Evolutionary conservation across 352 stramenopile genomes (phyloP), one percentile per base, ranked within the genome.

Genomic region (Globisporangium middletonii): DNA sequence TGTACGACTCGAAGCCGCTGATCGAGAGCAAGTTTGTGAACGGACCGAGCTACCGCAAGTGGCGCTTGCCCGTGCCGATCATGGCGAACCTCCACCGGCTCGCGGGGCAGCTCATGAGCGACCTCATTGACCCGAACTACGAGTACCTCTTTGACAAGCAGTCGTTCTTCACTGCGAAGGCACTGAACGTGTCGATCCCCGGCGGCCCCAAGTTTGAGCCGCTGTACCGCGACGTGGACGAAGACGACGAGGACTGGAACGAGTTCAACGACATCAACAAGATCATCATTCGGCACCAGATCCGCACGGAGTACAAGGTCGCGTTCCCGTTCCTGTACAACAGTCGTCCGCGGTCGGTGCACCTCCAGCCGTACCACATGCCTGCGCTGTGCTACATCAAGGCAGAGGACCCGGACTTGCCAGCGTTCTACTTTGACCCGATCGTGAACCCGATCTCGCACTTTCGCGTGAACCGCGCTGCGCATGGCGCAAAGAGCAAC

Each of bases 241-340:
- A 98, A 50, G 95, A 99, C 54, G 97, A 99, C 59, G 97, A 99
- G 63, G 97, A 99, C 78, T 99, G 97, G 97, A 99, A 99, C 81
- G 97, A 99, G 71, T 99, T 99, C 77, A 99, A 99, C 64, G 97
- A 99, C 73, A 98, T 99, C 70, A 98, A 99, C 75, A 99, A 99
- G 77, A 99, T 99, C 69, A 99, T 99, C 70, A 98, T 99, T 65
- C 94, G 97, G 6, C 88, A 98, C 70, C 96, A 97, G 63, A 99
- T 99, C 67, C 88, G 97, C 26, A 99, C 96, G 4, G 97, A 99
- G 73, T 99, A 99, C 79, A 96, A 96, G 57, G 97, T 99, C 66
- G 97, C 97, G 11, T 99, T 99, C 72, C 97, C 97, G 16, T 98
- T 99, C 69, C 73, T 99, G 45, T 99, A 99, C 86, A 99, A 99